A percentile compares a stretch with the other conserved stretches of the same genome.
phyloP scores from a whole-genome alignment of 495 filamentous ascomycete genomes.

The Tuber brumale region DNA sequence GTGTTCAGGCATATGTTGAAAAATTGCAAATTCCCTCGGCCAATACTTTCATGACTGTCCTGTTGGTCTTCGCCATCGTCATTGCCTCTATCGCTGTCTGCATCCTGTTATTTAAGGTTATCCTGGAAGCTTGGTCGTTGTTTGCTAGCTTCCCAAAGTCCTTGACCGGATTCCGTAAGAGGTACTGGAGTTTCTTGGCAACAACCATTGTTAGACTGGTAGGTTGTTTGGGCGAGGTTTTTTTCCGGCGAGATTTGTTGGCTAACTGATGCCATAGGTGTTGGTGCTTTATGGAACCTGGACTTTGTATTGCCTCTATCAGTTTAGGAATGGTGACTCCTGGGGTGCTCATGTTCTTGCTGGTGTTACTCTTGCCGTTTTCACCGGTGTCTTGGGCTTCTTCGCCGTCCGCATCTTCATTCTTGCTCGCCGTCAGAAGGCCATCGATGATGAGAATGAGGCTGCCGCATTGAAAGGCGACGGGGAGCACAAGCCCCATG shows the following conservation, averaged over 20 bases:
- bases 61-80: conserved; percentile 81
- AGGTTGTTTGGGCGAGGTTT: conserved; percentile 8
- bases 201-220: conserved; percentile 77
- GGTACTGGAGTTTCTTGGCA: conserved; percentile 87
- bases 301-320: conserved; percentile 93
- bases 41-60: conserved; percentile 94
- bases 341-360: conserved; percentile 90
- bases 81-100: conserved; percentile 77
- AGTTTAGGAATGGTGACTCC: conserved; percentile 87
- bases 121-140: conserved; percentile 85
- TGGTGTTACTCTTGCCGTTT: conserved; percentile 68
- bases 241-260: conserved; percentile 6
- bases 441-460: conserved; percentile 45
- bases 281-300: conserved; percentile 89
- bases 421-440: conserved; percentile 68
- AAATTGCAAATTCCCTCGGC: conserved; percentile 74
- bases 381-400: conserved; percentile 69
- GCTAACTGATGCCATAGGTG: conserved; percentile 47
- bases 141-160: conserved; percentile 80
- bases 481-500: conserved; percentile 38
- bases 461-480: conserved; percentile 35
- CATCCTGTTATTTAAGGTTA: conserved; percentile 84
- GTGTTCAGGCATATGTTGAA: conserved; percentile 69
- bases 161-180: conserved; percentile 78
- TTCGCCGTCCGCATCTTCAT: conserved; percentile 78